Evolutionary conservation across 352 stramenopile species (phyloP).

Genomic region (Achlya hypogyna): DNA sequence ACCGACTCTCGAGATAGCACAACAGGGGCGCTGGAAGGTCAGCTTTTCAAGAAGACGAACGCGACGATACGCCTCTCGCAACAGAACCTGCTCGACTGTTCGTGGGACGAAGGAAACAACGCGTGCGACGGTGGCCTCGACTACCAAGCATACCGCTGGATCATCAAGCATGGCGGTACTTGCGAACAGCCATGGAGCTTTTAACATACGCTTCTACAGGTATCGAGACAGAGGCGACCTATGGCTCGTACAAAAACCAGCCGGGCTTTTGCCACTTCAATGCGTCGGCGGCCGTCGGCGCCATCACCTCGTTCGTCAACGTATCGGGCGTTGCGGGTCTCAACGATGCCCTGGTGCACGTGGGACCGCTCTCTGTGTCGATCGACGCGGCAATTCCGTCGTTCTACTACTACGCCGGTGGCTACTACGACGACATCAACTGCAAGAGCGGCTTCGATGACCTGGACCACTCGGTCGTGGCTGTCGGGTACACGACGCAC

Average conservation of each 20-base stretch:
- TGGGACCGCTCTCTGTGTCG: constrained; percentile 82
- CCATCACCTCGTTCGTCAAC: constrained; percentile 73
- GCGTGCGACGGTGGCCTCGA: constrained; percentile 83
- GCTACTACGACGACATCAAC: constrained; percentile 73
- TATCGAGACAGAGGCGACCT: constrained; percentile 72
- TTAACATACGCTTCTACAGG: constrained; percentile 23
- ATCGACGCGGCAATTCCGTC: constrained; percentile 76
- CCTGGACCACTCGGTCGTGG: constrained; percentile 88
- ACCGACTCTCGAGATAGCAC: constrained; percentile 34
- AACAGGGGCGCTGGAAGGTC: constrained; percentile 69
- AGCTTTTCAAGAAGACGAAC: constrained; percentile 56
- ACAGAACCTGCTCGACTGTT: constrained; percentile 87
- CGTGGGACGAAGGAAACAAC: constrained; percentile 88
- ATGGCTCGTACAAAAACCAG: constrained; percentile 80
- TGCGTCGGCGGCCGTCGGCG: constrained; percentile 48
- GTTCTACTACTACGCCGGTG: constrained; percentile 86
- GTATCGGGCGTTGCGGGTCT: constrained; percentile 63
- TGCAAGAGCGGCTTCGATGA: constrained; percentile 89
- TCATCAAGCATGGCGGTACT: constrained; percentile 67
- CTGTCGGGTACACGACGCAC: constrained; percentile 83
- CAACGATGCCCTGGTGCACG: constrained; percentile 66
- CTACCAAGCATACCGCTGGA: constrained; percentile 86
- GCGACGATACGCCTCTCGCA: constrained; percentile 79
- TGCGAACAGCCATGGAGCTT: neutral
- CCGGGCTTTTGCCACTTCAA: constrained; percentile 88